Percentiles rank a stretch among this genome's conserved stretches.
phyloP scores from a whole-genome alignment of 169 alveolate species.

The Plasmodium berghei region DNA sequence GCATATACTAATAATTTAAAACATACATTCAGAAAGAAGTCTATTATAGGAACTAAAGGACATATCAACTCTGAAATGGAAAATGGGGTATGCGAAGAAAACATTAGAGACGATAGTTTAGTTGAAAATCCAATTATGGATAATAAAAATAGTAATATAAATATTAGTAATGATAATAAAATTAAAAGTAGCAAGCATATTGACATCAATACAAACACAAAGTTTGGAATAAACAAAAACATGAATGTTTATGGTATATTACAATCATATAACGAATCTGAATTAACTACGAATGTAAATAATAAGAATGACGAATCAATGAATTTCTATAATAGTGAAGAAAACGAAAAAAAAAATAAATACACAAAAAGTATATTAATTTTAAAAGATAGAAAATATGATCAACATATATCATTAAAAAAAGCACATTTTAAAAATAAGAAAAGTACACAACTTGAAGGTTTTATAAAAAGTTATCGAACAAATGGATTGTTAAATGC shows the following conservation, averaged over 20 bases:
- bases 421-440: neutral
- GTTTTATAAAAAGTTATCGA: constrained; percentile 31
- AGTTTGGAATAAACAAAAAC: constrained; percentile 15
- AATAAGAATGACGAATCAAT: neutral
- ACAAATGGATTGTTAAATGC: constrained; percentile 21
- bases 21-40: too few species aligned
- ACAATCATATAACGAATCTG: constrained; percentile 36
- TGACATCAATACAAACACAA: neutral
- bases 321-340: constrained; percentile 4
- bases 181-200: neutral
- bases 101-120: too few species aligned
- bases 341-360: neutral
- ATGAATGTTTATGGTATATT: constrained; percentile 28
- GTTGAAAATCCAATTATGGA: too few species aligned
- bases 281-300: constrained; percentile 3
- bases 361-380: too few species aligned
- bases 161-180: neutral
- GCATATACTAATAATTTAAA: too few species aligned
- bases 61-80: too few species aligned
- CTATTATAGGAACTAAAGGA: too few species aligned
- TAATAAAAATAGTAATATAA: too few species aligned
- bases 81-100: too few species aligned
- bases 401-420: too few species aligned
- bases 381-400: too few species aligned
- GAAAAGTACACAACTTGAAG: constrained; percentile 33